These are phyloP conservation scores for Skeletonema tropicum DNA, from an alignment of 108 stramenopile species.

Conservation along the genomic window DNA sequence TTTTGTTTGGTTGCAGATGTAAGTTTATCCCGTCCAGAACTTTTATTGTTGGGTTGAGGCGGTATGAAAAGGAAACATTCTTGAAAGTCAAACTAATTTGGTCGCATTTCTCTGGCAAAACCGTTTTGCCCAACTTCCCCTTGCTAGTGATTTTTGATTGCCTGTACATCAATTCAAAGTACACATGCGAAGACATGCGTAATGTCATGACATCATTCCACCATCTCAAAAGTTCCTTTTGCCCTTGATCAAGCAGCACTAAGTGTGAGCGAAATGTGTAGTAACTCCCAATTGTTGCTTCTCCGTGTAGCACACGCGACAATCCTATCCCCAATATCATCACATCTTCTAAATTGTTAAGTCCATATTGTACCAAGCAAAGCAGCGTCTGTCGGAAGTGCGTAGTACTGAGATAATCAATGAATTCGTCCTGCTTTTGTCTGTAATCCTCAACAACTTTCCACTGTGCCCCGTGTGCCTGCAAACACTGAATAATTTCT, in stretches of 20 bases:
- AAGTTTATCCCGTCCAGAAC: constrained; percentile 61
- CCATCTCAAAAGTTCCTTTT: constrained; percentile 12
- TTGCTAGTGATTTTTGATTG: constrained; percentile 20
- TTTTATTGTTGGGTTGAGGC: constrained; percentile 59
- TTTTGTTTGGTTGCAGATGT: constrained; percentile 38
- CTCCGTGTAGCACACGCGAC: constrained; percentile 12
- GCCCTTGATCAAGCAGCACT: constrained; percentile 16
- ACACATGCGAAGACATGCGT: constrained; percentile 24
- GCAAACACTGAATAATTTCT: too few species aligned
- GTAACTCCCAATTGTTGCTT: constrained; percentile 24
- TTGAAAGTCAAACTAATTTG: constrained; percentile 20
- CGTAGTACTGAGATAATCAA: too few species aligned
- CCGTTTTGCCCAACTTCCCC: background rate
- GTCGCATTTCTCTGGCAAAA: background rate
- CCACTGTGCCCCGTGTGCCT: too few species aligned
- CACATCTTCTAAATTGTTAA: too few species aligned
- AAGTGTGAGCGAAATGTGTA: constrained; percentile 27
- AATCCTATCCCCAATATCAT: constrained; percentile 17
- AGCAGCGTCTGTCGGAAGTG: too few species aligned
- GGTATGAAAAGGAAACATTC: constrained; percentile 88
- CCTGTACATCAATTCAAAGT: constrained; percentile 35
- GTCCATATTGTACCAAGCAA: too few species aligned
- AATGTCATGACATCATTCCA: constrained; percentile 29
- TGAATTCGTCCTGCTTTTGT: too few species aligned
- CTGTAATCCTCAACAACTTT: too few species aligned